Evolutionary conservation across 441 rosid genomes (phyloP), one percentile per base, ranked within the genome.

Genomic region (Viola pubescens): DNA sequence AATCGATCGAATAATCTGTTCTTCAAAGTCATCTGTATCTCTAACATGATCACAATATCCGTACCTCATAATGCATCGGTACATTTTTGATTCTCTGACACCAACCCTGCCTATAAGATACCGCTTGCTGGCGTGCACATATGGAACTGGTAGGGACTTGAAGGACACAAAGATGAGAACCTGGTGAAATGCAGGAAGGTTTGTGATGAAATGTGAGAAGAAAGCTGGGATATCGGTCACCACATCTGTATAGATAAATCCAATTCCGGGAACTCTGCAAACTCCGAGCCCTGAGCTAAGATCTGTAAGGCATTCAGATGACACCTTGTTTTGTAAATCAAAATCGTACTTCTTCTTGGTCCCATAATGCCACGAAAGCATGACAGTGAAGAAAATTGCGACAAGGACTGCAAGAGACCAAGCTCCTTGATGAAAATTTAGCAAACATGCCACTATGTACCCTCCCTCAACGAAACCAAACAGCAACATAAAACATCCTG

Each of bases 301-400:
- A 64, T 77, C 72, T 0, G 81, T 76, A 12, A 86, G 80, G 85
- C 94, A 86, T 61, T 83, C 83, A 5, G 67, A 65, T 0, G 82
- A 74, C 49, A 86, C 88, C 77, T 77, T 86, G 80, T 83, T 86
- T 63, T 86, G 70, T 8, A 77, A 6, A 60, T 86, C 83, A 39
- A 82, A 77, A 52, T 86, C 83, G n/a, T 86, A 81, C 61, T 82
- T 84, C 75, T 82, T 79, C 77, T 51, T 67, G 5, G 82, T 78
- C 41, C 94, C 88, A 37, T 86, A 83, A 67, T 82, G 86, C 88
- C 89, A 86, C 0, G 82, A 60, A 9, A 84, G 73, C 94, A 82
- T 80, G 65, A 75, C 60, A 6, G 81, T 76, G 65, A 80, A 68
- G 58, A 70, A 62, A 12, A 79, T 37, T 11, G 61, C 79, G 6